Evolutionary conservation across 768 basidiomycete genomes (phyloP).

Genomic region (Leccinellum luteum): DNA sequence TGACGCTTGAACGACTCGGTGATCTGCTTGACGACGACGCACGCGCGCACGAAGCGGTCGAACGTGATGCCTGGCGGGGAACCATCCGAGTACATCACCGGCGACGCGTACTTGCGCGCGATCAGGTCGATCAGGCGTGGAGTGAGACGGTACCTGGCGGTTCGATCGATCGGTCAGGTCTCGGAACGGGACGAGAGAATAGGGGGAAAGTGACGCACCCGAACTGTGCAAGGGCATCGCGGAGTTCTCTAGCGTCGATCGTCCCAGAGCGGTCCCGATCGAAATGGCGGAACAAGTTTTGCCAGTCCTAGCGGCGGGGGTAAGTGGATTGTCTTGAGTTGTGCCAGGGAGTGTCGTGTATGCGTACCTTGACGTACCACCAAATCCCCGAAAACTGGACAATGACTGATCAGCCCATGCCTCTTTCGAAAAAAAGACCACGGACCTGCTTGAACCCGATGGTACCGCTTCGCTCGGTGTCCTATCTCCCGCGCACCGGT

Average conservation of each 20-base stretch:
- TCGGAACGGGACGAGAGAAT: not conserved
- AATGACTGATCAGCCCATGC: not conserved
- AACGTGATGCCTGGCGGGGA: slow-evolving; percentile 78
- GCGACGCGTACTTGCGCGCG: slow-evolving; percentile 70
- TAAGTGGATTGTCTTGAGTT: too few relatives aligned
- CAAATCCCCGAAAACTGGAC: slow-evolving; percentile 67
- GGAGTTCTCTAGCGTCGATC: slow-evolving; percentile 70
- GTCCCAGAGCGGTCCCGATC: slow-evolving; percentile 81
- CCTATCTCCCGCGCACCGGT: slow-evolving; percentile 40
- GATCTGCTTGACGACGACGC: slow-evolving; percentile 78
- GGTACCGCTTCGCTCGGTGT: slow-evolving; percentile 72
- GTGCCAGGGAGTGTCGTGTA: too few relatives aligned
- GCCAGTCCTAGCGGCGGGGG: slow-evolving; percentile 65
- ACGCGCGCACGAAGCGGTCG: slow-evolving; percentile 84
- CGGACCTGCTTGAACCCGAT: slow-evolving; percentile 76
- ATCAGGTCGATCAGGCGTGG: slow-evolving; percentile 64
- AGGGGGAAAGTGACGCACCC: slow-evolving; percentile 42
- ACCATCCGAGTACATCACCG: slow-evolving; percentile 31
- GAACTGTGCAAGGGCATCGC: slow-evolving; percentile 68
- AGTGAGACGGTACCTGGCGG: slow-evolving; percentile 57
- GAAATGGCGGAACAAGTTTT: slow-evolving; percentile 79
- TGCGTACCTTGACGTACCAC: slow-evolving; percentile 68
- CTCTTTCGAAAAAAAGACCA: too few relatives aligned
- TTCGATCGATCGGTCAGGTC: not conserved
- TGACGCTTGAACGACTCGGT: slow-evolving; percentile 66